Percentiles rank a stretch among this genome's conserved stretches.
phyloP scores from a whole-genome alignment of 2,329 filamentous ascomycete genomes.

The Helminthosporium solani region DNA sequence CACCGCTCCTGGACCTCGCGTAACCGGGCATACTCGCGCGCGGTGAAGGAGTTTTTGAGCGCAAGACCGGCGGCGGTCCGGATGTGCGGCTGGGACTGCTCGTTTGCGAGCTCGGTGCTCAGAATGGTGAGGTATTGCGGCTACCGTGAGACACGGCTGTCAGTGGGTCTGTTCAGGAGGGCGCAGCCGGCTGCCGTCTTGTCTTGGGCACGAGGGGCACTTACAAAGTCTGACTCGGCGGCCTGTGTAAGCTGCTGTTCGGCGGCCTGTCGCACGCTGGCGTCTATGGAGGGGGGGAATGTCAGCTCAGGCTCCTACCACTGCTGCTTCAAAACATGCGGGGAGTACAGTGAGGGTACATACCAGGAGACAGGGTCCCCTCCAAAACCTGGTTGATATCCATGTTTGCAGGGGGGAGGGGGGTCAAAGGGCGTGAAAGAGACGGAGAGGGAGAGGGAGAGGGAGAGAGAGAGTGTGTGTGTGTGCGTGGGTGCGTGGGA shows the following conservation, averaged over 20 bases:
- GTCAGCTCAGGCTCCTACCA: slow-evolving; percentile 38
- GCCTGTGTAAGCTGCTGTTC: slow-evolving; percentile 93
- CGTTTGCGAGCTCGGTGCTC: slow-evolving; percentile 91
- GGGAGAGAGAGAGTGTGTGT: background rate
- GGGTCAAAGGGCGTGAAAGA: slow-evolving; percentile 4
- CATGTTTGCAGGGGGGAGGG: slow-evolving; percentile 61
- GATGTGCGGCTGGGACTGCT: slow-evolving; percentile 77
- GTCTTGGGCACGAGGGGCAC: slow-evolving; percentile 41
- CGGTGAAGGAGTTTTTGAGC: slow-evolving; percentile 96
- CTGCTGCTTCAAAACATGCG: no score
- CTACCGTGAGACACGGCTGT: slow-evolving; percentile 51
- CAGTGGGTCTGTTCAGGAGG: slow-evolving; percentile 29
- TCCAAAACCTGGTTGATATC: slow-evolving; percentile 98
- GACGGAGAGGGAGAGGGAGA: slow-evolving; percentile 3
- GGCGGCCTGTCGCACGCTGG: slow-evolving; percentile 81
- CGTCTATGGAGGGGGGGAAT: slow-evolving; percentile 74
- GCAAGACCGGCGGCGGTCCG: slow-evolving; percentile 93
- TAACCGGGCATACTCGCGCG: slow-evolving; percentile 83
- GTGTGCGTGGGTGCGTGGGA: background rate
- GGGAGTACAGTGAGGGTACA: slow-evolving; percentile 36
- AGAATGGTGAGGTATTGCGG: slow-evolving; percentile 81
- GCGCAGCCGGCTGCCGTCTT: slow-evolving; percentile 9
- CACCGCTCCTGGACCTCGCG: slow-evolving; percentile 92
- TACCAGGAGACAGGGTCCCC: slow-evolving; percentile 94
- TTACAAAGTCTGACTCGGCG: slow-evolving; percentile 92